Evolutionary conservation across 140 eudicot species (phyloP).

Genomic region (Anethum foeniculum): DNA sequence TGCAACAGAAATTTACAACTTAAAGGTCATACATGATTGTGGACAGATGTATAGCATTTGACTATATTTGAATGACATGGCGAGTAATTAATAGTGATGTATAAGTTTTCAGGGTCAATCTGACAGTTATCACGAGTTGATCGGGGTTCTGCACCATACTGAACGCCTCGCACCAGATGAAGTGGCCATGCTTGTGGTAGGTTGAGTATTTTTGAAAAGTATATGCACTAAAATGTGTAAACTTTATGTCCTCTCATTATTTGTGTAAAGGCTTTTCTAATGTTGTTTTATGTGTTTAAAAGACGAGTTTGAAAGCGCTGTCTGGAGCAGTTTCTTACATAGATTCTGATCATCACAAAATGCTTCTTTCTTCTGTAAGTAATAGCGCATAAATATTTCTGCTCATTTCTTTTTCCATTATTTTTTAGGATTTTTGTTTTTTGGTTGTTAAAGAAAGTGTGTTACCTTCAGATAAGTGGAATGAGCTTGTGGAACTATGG

Average conservation of each 20-base stretch:
- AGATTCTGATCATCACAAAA: slow-evolving; percentile 50
- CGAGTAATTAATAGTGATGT: not conserved
- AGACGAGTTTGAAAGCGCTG: slow-evolving; percentile 80
- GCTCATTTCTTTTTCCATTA: not conserved
- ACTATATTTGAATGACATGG: not conserved
- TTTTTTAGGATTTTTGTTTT: not conserved
- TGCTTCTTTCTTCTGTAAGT: slow-evolving; percentile 73
- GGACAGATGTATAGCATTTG: not conserved
- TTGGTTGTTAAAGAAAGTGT: not conserved
- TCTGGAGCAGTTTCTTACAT: slow-evolving; percentile 74
- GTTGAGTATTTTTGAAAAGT: slow-evolving; percentile 5
- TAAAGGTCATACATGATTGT: not conserved
- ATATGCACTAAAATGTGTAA: not conserved
- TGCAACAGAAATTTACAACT: not conserved
- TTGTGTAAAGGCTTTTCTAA: not conserved
- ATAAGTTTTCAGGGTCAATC: slow-evolving; percentile 44
- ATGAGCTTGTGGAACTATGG: slow-evolving; percentile 91
- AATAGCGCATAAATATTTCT: not conserved
- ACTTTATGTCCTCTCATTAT: not conserved
- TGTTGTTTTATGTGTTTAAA: slow-evolving; percentile 10
- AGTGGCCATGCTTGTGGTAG: slow-evolving; percentile 84
- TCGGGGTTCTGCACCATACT: slow-evolving; percentile 51
- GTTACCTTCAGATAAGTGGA: slow-evolving; percentile 47
- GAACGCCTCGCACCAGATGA: slow-evolving; percentile 50
- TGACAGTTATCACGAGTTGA: slow-evolving; percentile 47